Evolutionary conservation across 23 red algal species (phyloP).

Genomic region (Gracilaria caudata): DNA sequence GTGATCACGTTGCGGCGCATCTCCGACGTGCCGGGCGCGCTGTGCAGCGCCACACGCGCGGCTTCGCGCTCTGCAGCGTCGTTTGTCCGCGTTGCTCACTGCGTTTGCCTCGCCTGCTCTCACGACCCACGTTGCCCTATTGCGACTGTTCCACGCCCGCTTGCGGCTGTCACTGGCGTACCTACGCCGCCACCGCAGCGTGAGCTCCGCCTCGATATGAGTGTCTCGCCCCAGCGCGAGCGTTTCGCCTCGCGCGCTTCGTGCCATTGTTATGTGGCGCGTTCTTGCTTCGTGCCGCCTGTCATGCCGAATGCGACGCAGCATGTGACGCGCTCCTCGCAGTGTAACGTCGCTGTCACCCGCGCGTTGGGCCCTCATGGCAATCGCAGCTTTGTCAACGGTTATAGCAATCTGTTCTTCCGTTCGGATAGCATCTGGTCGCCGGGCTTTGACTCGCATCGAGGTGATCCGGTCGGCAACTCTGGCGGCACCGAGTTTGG

Average conservation of each 20-base stretch:
- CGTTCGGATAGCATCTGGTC: constrained; percentile 25
- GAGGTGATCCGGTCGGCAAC: constrained; percentile 21
- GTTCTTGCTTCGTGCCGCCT: background rate
- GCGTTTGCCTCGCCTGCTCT: background rate
- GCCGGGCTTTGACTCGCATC: constrained; percentile 21
- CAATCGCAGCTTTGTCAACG: constrained; percentile 5
- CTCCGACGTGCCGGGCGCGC: background rate
- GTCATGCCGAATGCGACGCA: background rate
- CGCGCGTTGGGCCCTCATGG: constrained; percentile 20
- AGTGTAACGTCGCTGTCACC: background rate
- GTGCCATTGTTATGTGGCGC: constrained; percentile 12
- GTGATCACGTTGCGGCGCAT: background rate
- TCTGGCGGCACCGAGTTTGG: constrained; percentile 33
- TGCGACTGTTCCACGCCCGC: background rate
- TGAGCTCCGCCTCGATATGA: background rate
- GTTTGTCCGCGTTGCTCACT: background rate
- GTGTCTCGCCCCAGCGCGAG: too few relatives aligned
- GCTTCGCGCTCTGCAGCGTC: background rate
- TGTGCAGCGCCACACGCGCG: background rate
- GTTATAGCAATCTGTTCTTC: constrained; percentile 27
- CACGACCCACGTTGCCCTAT: background rate
- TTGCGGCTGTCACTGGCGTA: background rate
- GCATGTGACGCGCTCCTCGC: background rate
- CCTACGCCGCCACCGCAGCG: too few relatives aligned
- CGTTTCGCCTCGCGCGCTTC: background rate